A percentile compares a stretch with the other conserved stretches of the same genome.
Conservation (phyloP, 768 basidiomycete genomes). For the Macrocybe gigantea region DNA sequence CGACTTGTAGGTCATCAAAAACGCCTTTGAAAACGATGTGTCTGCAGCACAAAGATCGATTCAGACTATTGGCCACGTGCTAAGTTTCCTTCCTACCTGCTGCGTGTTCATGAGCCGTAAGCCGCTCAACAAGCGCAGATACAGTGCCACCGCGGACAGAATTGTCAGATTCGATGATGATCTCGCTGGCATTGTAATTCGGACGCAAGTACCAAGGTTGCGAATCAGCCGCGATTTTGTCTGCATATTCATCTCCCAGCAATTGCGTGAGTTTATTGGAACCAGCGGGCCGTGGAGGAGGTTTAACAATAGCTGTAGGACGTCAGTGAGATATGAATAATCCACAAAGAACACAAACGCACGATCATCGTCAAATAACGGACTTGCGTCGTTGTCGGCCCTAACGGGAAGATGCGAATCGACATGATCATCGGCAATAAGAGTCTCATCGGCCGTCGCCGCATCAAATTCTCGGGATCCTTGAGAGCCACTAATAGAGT, state of each 20-base stretch:
- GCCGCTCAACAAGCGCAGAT: slow-evolving; percentile 76
- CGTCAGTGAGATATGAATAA: background rate
- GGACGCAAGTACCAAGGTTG: slow-evolving; percentile 84
- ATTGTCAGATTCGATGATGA: slow-evolving; percentile 81
- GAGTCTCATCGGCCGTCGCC: slow-evolving; percentile 3
- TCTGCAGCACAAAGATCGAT: slow-evolving; percentile 2
- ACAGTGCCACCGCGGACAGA: slow-evolving; percentile 84
- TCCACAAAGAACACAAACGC: slow-evolving; percentile 10
- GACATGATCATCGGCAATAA: slow-evolving; percentile 7
- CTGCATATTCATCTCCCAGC: slow-evolving; percentile 52
- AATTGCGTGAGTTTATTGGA: slow-evolving; percentile 60
- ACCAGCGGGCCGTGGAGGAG: slow-evolving; percentile 18
- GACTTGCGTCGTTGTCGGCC: slow-evolving; percentile 14
- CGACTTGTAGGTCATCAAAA: slow-evolving; percentile 94
- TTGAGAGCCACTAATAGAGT: background rate
- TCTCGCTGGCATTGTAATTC: slow-evolving; percentile 74
- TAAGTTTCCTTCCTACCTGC: slow-evolving; percentile 26
- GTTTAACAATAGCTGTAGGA: background rate
- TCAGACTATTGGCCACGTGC: slow-evolving; percentile 2
- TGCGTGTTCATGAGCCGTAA: slow-evolving; percentile 86
- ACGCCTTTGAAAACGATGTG: slow-evolving; percentile 79
- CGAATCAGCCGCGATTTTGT: slow-evolving; percentile 36
- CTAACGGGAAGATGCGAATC: background rate
- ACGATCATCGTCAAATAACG: slow-evolving; percentile 35
- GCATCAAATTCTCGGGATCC: slow-evolving; percentile 1